Evolutionary conservation across 352 stramenopile genomes (phyloP).

Genomic region (Phytophthora palmivora): DNA sequence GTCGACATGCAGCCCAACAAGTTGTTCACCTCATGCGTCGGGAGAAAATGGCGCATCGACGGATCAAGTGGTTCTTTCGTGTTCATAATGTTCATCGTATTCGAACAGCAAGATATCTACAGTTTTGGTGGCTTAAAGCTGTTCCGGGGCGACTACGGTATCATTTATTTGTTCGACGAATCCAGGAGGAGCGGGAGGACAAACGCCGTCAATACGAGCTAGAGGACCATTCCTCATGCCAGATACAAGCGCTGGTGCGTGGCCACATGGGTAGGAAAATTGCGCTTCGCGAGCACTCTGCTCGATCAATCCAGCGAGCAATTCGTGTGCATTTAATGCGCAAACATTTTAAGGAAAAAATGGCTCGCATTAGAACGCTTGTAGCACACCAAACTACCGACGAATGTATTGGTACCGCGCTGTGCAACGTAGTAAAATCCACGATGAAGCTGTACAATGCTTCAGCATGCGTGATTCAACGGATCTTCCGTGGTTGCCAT

Average conservation of each 20-base stretch:
- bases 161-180: conserved; percentile 50
- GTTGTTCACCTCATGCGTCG: conserved; percentile 40
- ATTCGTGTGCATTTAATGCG: conserved; percentile 49
- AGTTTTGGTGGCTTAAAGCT: conserved; percentile 79
- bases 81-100: conserved; percentile 54
- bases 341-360: conserved; percentile 45
- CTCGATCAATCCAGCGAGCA: conserved; percentile 52
- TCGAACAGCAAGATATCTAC: conserved; percentile 47
- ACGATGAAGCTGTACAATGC: conserved; percentile 46
- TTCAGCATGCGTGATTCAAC: conserved; percentile 67
- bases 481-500: conserved; percentile 49
- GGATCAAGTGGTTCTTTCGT: conserved; percentile 86
- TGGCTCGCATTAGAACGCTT: conserved; percentile 40
- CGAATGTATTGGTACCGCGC: conserved; percentile 38
- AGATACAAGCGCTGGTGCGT: conserved; percentile 61
- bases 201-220: conserved; percentile 29
- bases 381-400: conserved; percentile 28
- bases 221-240: conserved; percentile 44
- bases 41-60: conserved; percentile 60
- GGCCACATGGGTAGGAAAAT: conserved; percentile 50
- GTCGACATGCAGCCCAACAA: conserved; percentile 35
- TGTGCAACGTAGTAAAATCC: conserved; percentile 27
- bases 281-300: conserved; percentile 47
- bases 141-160: conserved; percentile 49
- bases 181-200: conserved; percentile 7